Evolutionary conservation across 495 filamentous ascomycete genomes (phyloP), one percentile per base, ranked within the genome.

Genomic region (Physcia stellaris): DNA sequence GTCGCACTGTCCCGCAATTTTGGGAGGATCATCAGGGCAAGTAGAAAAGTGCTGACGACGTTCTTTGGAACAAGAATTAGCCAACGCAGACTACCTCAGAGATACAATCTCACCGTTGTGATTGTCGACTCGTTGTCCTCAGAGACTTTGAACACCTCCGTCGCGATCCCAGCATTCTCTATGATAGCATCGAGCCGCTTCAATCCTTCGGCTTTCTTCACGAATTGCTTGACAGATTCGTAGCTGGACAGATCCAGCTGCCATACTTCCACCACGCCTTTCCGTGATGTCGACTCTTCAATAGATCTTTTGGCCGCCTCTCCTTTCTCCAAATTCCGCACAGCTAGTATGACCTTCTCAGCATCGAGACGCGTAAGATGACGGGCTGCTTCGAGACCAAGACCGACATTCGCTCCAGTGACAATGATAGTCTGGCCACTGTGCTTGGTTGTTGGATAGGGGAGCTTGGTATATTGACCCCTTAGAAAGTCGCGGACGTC

Each of bases 351-450:
- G 1, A 71, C 49, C 11, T 54, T 57, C 3, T 40, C 38, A 1
- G 59, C 66, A 0, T 50, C 47, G 1, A 67, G 56, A 3, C 53
- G 54, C 2, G 55, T 45, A 27, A 68, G 48, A 37, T 68, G 64
- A 3, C 56, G 53, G 17, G 59, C 57, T 10, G 66, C 56, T 43
- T 71, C 66, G 4, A 58, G 48, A 1, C 68, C 68, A 1, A 71
- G 46, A 11, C 71, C 69, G 9, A 43, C 47, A 39, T 72, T 76
- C 20, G 64, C 51, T 4, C 71, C 71, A 0, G 71, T 68, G 7
- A 75, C 58, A 21, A 75, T 60, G 30, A 70, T 55, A 2, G 64
- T 74, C 37, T 71, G 50, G 30, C 51, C 54, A 3, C 44, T 36
- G 41, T 52, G 50, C 36, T 44, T 46, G 38, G 16, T 41, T 0